These are phyloP conservation scores for Aspergillus chevalieri DNA, from an alignment of 2,329 filamentous ascomycete species.

Conservation along the genomic window DNA sequence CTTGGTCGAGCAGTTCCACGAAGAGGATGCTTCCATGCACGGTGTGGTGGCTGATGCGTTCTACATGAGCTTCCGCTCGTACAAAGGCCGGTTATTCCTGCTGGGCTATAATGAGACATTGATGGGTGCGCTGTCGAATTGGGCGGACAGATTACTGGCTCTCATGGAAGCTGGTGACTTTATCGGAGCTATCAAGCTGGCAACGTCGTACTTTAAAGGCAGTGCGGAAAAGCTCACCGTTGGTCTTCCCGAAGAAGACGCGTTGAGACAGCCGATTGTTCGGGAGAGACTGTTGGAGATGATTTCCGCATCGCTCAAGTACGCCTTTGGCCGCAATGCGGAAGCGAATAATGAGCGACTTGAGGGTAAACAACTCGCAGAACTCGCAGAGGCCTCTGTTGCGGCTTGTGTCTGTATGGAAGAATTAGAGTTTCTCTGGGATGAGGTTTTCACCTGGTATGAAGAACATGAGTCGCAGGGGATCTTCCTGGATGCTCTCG, in stretches of 20 bases:
- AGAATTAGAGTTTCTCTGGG: slow-evolving; percentile 79
- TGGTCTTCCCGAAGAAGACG: slow-evolving; percentile 78
- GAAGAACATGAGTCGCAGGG: slow-evolving; percentile 67
- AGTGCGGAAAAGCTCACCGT: slow-evolving; percentile 91
- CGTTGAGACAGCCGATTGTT: slow-evolving; percentile 71
- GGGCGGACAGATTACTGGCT: slow-evolving; percentile 88
- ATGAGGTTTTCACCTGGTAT: slow-evolving; percentile 84
- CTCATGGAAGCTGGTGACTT: slow-evolving; percentile 97
- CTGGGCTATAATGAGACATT: slow-evolving; percentile 91
- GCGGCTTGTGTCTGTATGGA: slow-evolving; percentile 71
- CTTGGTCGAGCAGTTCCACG: slow-evolving; percentile 81
- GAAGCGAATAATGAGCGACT: slow-evolving; percentile 46
- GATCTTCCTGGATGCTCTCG: slow-evolving; percentile 80
- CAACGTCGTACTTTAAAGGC: slow-evolving; percentile 86
- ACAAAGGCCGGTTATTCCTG: slow-evolving; percentile 88
- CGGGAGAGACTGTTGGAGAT: slow-evolving; percentile 87
- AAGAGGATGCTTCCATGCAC: slow-evolving; percentile 83
- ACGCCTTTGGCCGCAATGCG: slow-evolving; percentile 66
- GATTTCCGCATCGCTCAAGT: slow-evolving; percentile 84
- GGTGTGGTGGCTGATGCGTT: slow-evolving; percentile 96
- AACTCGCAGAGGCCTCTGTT: slow-evolving; percentile 79
- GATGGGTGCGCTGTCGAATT: slow-evolving; percentile 88
- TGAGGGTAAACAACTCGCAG: slow-evolving; percentile 59
- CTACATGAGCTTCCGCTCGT: slow-evolving; percentile 93
- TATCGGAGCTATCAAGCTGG: slow-evolving; percentile 81